Conservation (phyloP, 2,329 filamentous ascomycete species). For the Rhynchosporium secalis region DNA sequence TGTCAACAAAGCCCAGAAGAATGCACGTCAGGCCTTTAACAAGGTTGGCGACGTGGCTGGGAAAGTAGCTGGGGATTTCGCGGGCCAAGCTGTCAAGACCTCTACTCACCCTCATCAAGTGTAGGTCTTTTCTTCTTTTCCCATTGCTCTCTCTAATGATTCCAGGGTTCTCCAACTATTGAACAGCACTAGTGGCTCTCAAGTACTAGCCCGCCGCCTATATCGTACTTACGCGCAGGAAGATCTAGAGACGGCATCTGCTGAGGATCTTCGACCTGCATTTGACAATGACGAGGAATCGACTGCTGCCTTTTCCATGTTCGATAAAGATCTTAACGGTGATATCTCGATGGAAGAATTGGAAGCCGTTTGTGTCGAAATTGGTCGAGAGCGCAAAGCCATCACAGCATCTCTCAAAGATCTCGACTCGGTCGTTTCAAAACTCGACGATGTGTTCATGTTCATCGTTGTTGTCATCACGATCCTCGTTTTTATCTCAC, state of each 20-base stretch:
- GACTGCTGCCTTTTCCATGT: conserved; percentile 85
- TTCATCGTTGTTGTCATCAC: conserved; percentile 82
- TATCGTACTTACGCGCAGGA: conserved; percentile 82
- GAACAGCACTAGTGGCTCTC: conserved; percentile 69
- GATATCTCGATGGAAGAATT: conserved; percentile 96
- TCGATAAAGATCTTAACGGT: conserved; percentile 94
- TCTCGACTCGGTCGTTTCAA: conserved; percentile 87
- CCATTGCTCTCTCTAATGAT: conserved; percentile 22
- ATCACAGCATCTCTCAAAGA: conserved; percentile 95
- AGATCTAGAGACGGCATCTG: conserved; percentile 72
- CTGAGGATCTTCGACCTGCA: conserved; percentile 75
- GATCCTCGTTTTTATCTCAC: conserved; percentile 81
- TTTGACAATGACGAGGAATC: conserved; percentile 85
- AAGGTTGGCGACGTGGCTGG: conserved; percentile 85
- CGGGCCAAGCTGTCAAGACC: conserved; percentile 66
- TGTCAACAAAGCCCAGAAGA: conserved; percentile 68
- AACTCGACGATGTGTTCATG: conserved; percentile 85
- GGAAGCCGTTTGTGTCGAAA: conserved; percentile 89
- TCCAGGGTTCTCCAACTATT: conserved; percentile 68
- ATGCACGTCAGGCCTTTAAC: conserved; percentile 71
- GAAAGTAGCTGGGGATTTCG: conserved; percentile 87
- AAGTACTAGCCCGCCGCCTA: conserved; percentile 81
- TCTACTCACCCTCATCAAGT: conserved; percentile 83
- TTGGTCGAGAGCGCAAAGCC: conserved; percentile 90
- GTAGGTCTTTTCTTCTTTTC: conserved; percentile 24